These are phyloP conservation scores for Aegilops tauschii DNA, from an alignment of 176 grass and related monocot species.

Conservation along the genomic window DNA sequence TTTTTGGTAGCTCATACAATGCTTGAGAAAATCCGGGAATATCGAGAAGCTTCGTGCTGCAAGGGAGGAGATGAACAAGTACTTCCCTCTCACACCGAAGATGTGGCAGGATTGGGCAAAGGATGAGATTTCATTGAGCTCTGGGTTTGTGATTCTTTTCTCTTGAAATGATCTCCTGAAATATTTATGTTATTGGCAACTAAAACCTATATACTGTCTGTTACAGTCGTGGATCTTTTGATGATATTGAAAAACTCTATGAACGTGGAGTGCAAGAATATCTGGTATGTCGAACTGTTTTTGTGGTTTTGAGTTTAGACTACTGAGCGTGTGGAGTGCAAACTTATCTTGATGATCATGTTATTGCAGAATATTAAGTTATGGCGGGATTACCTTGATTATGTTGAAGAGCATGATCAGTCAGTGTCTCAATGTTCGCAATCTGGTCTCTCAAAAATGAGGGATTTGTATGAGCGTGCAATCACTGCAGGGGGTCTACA, in stretches of 20 bases:
- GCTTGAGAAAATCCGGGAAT: slow-evolving; percentile 78
- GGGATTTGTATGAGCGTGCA: slow-evolving; percentile 82
- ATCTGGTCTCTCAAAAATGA: slow-evolving; percentile 78
- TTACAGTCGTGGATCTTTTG: slow-evolving; percentile 59
- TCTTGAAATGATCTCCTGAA: neutral
- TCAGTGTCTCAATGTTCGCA: slow-evolving; percentile 65
- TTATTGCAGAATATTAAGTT: slow-evolving; percentile 67
- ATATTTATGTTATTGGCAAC: neutral
- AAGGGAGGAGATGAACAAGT: slow-evolving; percentile 81
- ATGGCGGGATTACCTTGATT: slow-evolving; percentile 89
- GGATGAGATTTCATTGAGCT: slow-evolving; percentile 76
- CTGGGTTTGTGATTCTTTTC: slow-evolving; percentile 39
- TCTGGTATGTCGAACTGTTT: slow-evolving; percentile 56
- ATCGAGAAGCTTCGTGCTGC: slow-evolving; percentile 69
- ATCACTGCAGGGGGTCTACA: slow-evolving; percentile 75
- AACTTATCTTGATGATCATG: slow-evolving; percentile 31
- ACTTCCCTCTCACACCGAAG: slow-evolving; percentile 71
- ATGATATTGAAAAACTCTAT: slow-evolving; percentile 73
- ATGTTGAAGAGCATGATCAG: slow-evolving; percentile 73
- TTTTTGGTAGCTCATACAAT: slow-evolving; percentile 66
- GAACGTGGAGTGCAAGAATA: slow-evolving; percentile 89
- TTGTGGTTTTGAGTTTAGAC: neutral
- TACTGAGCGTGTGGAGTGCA: neutral
- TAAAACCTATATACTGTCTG: slow-evolving; percentile 17
- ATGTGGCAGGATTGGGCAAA: slow-evolving; percentile 93